Percentiles rank a stretch among this genome's conserved stretches.
phyloP scores from a whole-genome alignment of 2,329 filamentous ascomycete species.

The Pseudomassariella vexata region DNA sequence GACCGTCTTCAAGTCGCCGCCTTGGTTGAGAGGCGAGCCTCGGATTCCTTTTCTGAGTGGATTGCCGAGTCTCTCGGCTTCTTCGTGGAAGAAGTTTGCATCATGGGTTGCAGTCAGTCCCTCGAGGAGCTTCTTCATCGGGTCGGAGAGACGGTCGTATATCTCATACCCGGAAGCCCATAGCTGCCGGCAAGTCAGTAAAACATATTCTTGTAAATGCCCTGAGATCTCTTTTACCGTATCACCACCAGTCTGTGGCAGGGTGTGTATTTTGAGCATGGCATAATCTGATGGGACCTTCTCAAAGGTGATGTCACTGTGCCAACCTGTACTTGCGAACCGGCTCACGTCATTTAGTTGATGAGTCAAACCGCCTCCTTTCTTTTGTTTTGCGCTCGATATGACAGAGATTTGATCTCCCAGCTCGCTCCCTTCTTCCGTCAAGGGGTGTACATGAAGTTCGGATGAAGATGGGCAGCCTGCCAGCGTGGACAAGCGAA shows the following conservation, averaged over 20 bases:
- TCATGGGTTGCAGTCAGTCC: conserved; percentile 43
- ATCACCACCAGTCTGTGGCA: conserved; percentile 41
- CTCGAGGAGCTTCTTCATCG: conserved; percentile 41
- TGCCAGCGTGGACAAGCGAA: conserved; percentile 35
- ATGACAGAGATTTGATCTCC: conserved; percentile 53
- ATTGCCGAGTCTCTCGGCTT: conserved; percentile 40
- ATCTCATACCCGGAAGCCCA: conserved; percentile 47
- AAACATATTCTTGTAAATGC: background rate
- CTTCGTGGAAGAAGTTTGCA: conserved; percentile 43
- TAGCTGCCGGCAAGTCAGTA: conserved; percentile 19
- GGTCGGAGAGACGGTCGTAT: conserved; percentile 47
- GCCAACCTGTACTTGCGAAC: conserved; percentile 42
- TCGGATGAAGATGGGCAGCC: conserved; percentile 41
- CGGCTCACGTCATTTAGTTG: conserved; percentile 43
- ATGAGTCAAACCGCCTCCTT: conserved; percentile 45
- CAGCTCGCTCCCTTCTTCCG: conserved; percentile 44
- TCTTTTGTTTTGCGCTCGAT: conserved; percentile 49
- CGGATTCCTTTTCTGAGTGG: conserved; percentile 36
- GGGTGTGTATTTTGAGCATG: conserved; percentile 41
- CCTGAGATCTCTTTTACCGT: conserved; percentile 21
- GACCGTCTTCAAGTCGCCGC: conserved; percentile 40
- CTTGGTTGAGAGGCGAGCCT: conserved; percentile 53
- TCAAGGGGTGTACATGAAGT: conserved; percentile 50
- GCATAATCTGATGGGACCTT: conserved; percentile 47
- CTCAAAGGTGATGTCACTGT: conserved; percentile 50